Evolutionary conservation across 805 yeast species (phyloP).

Genomic region (Cyberlindnera xylosilytica): DNA sequence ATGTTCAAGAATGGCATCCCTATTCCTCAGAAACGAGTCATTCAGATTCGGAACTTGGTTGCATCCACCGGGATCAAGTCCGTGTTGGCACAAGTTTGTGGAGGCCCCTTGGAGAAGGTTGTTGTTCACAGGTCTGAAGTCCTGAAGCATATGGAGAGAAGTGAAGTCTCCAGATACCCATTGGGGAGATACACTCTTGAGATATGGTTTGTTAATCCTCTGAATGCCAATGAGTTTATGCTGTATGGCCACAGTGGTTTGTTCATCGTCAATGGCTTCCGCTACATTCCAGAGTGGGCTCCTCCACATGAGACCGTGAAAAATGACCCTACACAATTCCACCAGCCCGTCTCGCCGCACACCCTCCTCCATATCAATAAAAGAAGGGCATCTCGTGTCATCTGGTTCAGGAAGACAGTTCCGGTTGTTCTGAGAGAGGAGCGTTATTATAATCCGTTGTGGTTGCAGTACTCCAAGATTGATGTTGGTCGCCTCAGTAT

Average conservation of each 20-base stretch:
- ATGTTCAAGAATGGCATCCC: background rate
- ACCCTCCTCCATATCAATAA: background rate
- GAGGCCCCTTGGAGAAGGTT: conserved; percentile 67
- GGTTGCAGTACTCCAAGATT: conserved; percentile 39
- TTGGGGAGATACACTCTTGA: conserved; percentile 35
- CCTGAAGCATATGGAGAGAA: conserved; percentile 1
- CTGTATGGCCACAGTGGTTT: conserved; percentile 49
- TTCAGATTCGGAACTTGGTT: conserved; percentile 40
- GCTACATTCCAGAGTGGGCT: conserved; percentile 46
- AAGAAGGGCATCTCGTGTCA: background rate
- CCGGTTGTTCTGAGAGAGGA: conserved; percentile 44
- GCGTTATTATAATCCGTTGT: background rate
- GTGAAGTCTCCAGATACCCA: background rate
- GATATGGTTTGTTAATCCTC: conserved; percentile 48
- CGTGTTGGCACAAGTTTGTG: conserved; percentile 53
- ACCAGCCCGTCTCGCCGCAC: background rate
- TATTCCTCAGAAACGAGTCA: conserved; percentile 24
- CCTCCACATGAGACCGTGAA: conserved; percentile 8
- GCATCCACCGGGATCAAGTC: conserved; percentile 43
- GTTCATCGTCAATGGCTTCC: conserved; percentile 57
- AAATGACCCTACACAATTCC: background rate
- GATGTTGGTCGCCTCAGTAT: conserved; percentile 39
- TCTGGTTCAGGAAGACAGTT: conserved; percentile 42
- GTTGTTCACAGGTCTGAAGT: conserved; percentile 24
- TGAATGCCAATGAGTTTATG: conserved; percentile 53